Base-by-base conservation (phyloP, 768 basidiomycete species). In the Dictyophora rubrovolvata region DNA sequence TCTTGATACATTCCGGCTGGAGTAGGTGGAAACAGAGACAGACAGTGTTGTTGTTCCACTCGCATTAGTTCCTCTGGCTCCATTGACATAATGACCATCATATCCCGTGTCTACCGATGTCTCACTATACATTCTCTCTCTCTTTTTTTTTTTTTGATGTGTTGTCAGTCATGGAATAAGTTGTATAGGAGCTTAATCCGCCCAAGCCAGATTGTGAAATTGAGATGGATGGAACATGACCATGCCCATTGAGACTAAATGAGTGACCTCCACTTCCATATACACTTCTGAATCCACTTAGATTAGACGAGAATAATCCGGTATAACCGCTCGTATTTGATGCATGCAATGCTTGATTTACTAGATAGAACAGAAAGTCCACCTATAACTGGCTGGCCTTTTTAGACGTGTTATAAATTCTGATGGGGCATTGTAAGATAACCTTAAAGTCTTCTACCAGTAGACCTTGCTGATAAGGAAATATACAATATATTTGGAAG, bases 361-460 rank as follows among this genome's bases (percentile, higher is more conserved):
- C 42, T 2, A n/a, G 42, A 42, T 42, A 42, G n/a, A 42, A 9
- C 42, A 14, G 42, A 42, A 42, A 42, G 42, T 3, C 42, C 42
- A n/a, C 42, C 42, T 9, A 42, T 42, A 42, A n/a, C 42, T 42
- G 42, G 7, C 49, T 54, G 85, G 76, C 0, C 75, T 69, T 5
- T 84, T 86, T 5, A 87, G 70, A 8, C 84, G 81, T 10, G 78
- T 75, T 0, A 85, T 86, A 12, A 87, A 76, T 1, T 81, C 76
- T 0, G 83, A 85, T 5, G 85, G 85, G 0, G 85, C 84, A 59
- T 85, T 82, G n/a, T n/a, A n/a, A n/a, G n/a, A n/a, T n/a, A n/a
- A n/a, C n/a, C n/a, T n/a, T n/a, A n/a, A n/a, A n/a, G n/a, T n/a
- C n/a, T n/a, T n/a, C n/a, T n/a, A n/a, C n/a, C n/a, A n/a, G n/a